Base-by-base conservation (phyloP, 495 filamentous ascomycete species). In the Schizothecium vesticola region DNA sequence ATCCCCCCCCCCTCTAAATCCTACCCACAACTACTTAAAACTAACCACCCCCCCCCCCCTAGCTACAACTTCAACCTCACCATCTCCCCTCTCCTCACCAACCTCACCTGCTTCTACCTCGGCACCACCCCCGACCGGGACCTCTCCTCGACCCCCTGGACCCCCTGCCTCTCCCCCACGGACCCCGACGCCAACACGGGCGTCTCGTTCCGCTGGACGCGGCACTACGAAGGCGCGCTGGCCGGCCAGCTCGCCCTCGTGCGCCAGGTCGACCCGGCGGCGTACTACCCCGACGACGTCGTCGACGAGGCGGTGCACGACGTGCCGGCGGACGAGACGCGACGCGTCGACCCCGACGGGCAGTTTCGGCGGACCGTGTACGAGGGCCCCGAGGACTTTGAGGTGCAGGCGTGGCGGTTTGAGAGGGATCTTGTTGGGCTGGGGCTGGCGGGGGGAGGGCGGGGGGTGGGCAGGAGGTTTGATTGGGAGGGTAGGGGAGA, bases 351-450 rank as follows among this genome's bases (percentile, higher is more conserved):
- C n/a, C 43, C 43, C 8, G 31, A 63, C 28, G 68, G 66, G 8
- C 21, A 63, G 23, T 65, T 75, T n/a, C 59, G 12, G 24, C 69
- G 65, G 13, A 24, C 13, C 67, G 67, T 75, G 57, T 81, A 79
- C 59, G n/a, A 31, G 3, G 79, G 79, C 1, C 75, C 77, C 23
- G 28, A 67, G 68, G 72, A 75, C 64, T 79, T 79, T 64, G 65
- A 56, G 13, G 64, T 79, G 26, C 13, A 9, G 56, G 73, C 74
- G 1, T 61, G 61, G 55, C 19, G 72, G 36, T 69, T 63, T 60
- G 22, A 65, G 60, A 9, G 23, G 21, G 13, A 19, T n/a, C 0
- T 51, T 8, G 43, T 51, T n/a, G 5, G 6, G 16, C n/a, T 51
- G 43, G 43, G 43, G 6, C 8, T 51, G 16, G 43, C 43, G 2